Evolutionary conservation across 148 eudicot genomes (phyloP).

Genomic region (Rhododendron williamsianum): DNA sequence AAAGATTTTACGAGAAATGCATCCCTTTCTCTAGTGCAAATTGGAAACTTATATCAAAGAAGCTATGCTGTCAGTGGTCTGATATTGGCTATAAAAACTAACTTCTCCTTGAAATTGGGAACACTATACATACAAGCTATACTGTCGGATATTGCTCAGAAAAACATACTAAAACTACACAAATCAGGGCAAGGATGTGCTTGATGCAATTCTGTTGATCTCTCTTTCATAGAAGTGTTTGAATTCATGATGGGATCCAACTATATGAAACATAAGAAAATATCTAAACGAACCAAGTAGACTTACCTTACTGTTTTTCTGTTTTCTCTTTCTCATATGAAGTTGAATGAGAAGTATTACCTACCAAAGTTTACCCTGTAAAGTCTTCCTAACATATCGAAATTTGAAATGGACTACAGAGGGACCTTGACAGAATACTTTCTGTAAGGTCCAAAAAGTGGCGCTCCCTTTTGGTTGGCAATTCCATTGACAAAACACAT

Average conservation of each 20-base stretch:
- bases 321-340: not conserved
- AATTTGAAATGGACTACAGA: not conserved
- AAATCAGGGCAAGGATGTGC: too few species aligned
- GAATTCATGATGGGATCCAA: not conserved
- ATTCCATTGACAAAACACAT: too few species aligned
- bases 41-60: not conserved
- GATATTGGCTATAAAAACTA: not conserved
- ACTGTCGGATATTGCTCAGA: not conserved
- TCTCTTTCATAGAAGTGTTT: too few species aligned
- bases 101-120: not conserved
- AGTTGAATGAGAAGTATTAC: not conserved
- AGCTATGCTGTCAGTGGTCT: not conserved
- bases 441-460: too few species aligned
- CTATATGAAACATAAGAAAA: not conserved
- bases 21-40: not conserved
- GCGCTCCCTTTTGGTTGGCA: too few species aligned
- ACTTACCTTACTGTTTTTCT: not conserved
- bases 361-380: not conserved
- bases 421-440: not conserved
- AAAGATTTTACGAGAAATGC: not conserved
- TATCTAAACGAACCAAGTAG: not conserved
- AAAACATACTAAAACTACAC: too few species aligned
- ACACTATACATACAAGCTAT: not conserved
- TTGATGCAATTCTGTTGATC: too few species aligned
- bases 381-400: not conserved